Percentiles rank a stretch among this genome's conserved stretches.
These are phyloP conservation scores for Calocybe gangraenosa DNA, from an alignment of 768 basidiomycete species.

Conservation along the genomic window DNA sequence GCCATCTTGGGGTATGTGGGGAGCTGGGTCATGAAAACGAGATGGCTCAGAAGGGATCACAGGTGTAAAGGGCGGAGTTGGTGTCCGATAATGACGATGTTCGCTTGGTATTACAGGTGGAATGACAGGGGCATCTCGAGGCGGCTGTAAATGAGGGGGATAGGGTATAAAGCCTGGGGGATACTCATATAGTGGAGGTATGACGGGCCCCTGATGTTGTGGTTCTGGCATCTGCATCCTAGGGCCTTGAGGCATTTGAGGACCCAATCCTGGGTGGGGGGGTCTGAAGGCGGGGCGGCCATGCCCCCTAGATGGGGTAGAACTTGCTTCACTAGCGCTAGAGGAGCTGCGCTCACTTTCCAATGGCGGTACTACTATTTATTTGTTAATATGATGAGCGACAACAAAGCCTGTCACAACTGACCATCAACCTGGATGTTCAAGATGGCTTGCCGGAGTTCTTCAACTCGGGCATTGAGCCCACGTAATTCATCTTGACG, in stretches of 20 bases:
- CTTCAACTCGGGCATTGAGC: conserved; percentile 58
- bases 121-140: conserved; percentile 26
- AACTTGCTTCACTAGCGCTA: conserved; percentile 6
- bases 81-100: conserved; percentile 1
- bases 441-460: conserved; percentile 38
- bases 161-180: conserved; percentile 18
- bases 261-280: not conserved
- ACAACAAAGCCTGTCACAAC: conserved; percentile 3
- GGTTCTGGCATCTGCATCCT: conserved; percentile 10
- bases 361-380: conserved; percentile 7
- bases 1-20: conserved; percentile 17
- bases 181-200: conserved; percentile 11
- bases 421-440: conserved; percentile 33
- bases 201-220: conserved; percentile 7
- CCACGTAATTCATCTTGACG: conserved; percentile 70
- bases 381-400: not conserved
- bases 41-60: conserved; percentile 10
- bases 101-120: conserved; percentile 23
- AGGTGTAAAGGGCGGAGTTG: conserved; percentile 4
- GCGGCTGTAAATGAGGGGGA: conserved; percentile 3
- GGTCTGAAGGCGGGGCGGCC: conserved; percentile 1
- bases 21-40: conserved; percentile 10
- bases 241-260: not conserved
- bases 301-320: not conserved
- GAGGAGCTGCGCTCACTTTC: conserved; percentile 14